These are phyloP conservation scores for Parascedosporium putredinis DNA, from an alignment of 2,329 filamentous ascomycete genomes.

Conservation along the genomic window DNA sequence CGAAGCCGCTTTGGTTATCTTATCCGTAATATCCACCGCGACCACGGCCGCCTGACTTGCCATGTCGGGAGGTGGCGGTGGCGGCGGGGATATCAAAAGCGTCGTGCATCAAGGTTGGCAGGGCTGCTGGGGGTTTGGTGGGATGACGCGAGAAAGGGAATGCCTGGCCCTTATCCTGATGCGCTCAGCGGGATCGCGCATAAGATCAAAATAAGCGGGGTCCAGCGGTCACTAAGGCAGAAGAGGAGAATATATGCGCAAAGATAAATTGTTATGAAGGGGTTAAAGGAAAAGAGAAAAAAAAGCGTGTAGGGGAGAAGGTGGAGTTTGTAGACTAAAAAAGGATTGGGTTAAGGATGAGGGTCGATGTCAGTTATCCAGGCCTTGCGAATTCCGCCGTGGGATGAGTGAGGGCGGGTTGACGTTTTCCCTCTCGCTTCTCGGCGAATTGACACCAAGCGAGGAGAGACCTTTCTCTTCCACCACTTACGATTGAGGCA, in stretches of 20 bases:
- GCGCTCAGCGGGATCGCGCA: not conserved
- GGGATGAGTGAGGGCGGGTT: no score
- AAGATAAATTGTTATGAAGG: not conserved
- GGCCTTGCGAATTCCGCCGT: not conserved
- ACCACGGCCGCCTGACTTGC: constrained; percentile 33
- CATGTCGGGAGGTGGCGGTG: constrained; percentile 14
- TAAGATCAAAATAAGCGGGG: not conserved
- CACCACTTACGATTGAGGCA: not conserved
- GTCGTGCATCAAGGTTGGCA: constrained; percentile 30
- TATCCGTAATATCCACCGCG: constrained; percentile 46
- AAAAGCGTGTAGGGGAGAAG: no score
- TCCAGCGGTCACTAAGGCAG: no score
- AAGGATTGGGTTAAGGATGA: not conserved
- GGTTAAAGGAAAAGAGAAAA: not conserved
- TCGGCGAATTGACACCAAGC: not conserved
- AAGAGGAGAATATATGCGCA: not conserved
- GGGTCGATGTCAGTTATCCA: not conserved
- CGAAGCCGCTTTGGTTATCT: constrained; percentile 41
- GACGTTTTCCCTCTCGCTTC: no score
- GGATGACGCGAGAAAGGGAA: not conserved
- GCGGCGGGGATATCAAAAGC: constrained; percentile 18
- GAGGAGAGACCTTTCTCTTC: not conserved
- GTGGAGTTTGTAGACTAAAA: not conserved
- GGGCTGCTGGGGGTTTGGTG: constrained; percentile 23
- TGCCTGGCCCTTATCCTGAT: not conserved